Evolutionary conservation across 2,329 filamentous ascomycete species (phyloP), one percentile per base, ranked within the genome.

Genomic region (Lecanoromycetidae sp.): DNA sequence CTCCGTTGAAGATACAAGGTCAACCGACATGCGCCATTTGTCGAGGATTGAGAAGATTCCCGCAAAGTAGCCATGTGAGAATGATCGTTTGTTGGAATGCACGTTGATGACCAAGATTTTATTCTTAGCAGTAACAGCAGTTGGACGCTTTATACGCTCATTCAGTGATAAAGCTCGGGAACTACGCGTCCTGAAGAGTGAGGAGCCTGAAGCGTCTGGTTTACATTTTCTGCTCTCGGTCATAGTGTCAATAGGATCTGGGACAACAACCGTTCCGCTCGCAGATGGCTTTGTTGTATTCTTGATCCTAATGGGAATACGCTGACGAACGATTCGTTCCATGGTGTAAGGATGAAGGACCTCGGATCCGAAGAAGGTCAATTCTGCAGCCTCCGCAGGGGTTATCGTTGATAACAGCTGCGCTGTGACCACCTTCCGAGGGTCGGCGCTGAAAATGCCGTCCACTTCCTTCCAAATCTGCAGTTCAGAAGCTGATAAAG

Each of bases 81-180:
- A 84, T 6, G 90, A 93, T 53, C 90, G 82, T 70, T 94, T 94
- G 71, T 96, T 96, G 46, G 86, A 94, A 72, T 95, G 90, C 39
- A 98, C 87, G 66, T 96, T 98, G 59, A 98, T 87, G 55, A 96
- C 87, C 39, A 90, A 82, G 61, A 96, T 96, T 61, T 87, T 84
- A 66, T 90, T 85, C 71, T 98, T 98, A 70, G 94, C 94, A 10
- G 91, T 96, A 15, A 96, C 90, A 7, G 91, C 84, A 2, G 84
- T 90, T 22, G 84, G 84, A 33, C 84, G 72, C 66, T 82, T 86
- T 12, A 81, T 81, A 46, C 76, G 77, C 57, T 60, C 63, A 9
- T 10, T 3, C 3, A 4, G 13, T 5, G 13, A n/a, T 27, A 19
- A 7, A 5, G 23, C 17, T 27, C 22, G 4, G 23, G n/a, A 17